A percentile compares a stretch with the other conserved stretches of the same genome.
phyloP scores from a whole-genome alignment of 768 basidiomycete species.

The Boletus rubescentipes region DNA sequence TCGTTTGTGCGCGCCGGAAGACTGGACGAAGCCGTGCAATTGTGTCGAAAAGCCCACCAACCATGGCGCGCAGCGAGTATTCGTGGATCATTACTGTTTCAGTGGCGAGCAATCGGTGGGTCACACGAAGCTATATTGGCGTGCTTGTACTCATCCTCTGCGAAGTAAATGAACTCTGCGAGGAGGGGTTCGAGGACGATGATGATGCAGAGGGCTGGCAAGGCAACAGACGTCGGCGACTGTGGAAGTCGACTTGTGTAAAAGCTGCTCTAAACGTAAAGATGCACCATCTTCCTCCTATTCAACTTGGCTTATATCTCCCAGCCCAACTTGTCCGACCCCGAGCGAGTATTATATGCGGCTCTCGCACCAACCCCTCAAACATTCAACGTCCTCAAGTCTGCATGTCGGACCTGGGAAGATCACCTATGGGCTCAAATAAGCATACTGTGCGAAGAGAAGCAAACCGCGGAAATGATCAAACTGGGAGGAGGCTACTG shows the following conservation, averaged over 20 bases:
- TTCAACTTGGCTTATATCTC: slow-evolving; percentile 5
- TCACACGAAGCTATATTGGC: slow-evolving; percentile 1
- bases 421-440: slow-evolving; percentile 95
- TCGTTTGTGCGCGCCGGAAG: slow-evolving; percentile 82
- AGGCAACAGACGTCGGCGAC: slow-evolving; percentile 72
- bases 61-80: slow-evolving; percentile 93
- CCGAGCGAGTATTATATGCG: slow-evolving; percentile 87
- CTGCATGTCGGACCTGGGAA: slow-evolving; percentile 86
- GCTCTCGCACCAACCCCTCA: slow-evolving; percentile 74
- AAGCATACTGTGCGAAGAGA: slow-evolving; percentile 77
- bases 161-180: slow-evolving; percentile 48
- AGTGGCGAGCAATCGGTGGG: slow-evolving; percentile 72
- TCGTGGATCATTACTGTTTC: slow-evolving; percentile 76
- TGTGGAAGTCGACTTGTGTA: slow-evolving; percentile 89
- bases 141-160: slow-evolving; percentile 35
- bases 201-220: slow-evolving; percentile 50
- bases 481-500: slow-evolving; percentile 74
- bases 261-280: slow-evolving; percentile 75
- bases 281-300: not conserved
- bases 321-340: slow-evolving; percentile 57
- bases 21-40: slow-evolving; percentile 78
- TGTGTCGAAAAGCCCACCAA: slow-evolving; percentile 80
- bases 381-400: slow-evolving; percentile 63
- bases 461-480: slow-evolving; percentile 66
- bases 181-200: slow-evolving; percentile 46